phyloP scores from a whole-genome alignment of 495 filamentous ascomycete genomes.

The Trichocladium uniseriatum region DNA sequence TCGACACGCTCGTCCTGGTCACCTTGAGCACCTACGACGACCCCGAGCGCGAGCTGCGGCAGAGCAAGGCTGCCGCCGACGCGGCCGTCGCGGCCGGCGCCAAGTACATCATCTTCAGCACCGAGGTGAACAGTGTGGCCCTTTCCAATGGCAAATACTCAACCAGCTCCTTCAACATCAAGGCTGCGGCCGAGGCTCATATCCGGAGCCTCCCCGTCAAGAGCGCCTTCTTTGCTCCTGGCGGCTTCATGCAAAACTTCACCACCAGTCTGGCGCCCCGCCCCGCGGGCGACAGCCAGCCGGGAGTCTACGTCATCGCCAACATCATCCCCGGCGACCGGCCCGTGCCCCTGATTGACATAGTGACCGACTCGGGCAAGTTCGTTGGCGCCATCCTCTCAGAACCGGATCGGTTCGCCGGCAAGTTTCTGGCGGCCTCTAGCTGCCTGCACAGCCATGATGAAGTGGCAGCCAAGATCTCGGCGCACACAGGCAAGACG shows the following conservation, averaged over 20 bases:
- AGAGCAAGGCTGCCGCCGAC: conserved; percentile 39
- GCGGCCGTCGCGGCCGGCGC: conserved; percentile 34
- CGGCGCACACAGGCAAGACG: no score
- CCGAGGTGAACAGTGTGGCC: conserved; percentile 21
- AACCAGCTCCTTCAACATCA: conserved; percentile 33
- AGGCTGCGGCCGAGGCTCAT: conserved; percentile 35
- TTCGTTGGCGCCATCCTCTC: no score
- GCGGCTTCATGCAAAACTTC: conserved; percentile 45
- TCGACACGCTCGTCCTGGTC: conserved; percentile 41
- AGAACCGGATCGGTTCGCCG: no score
- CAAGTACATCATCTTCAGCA: conserved; percentile 43
- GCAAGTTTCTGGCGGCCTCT: no score
- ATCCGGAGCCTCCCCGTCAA: conserved; percentile 36
- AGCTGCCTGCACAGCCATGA: no score
- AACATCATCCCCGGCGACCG: no score
- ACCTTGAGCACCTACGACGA: conserved; percentile 28
- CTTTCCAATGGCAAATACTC: conserved; percentile 33
- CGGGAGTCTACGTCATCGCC: no score
- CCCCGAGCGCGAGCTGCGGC: conserved; percentile 29
- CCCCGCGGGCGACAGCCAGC: no score
- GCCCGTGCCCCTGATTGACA: no score
- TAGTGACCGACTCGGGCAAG: no score
- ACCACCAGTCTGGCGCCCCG: no score
- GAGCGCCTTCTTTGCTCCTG: conserved; percentile 37
- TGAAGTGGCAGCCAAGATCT: no score